Percentiles rank a stretch among this genome's conserved stretches.
These are phyloP conservation scores for Geranomyces michiganensis DNA, from an alignment of 192 early-diverging fungal genomes.

Conservation along the genomic window DNA sequence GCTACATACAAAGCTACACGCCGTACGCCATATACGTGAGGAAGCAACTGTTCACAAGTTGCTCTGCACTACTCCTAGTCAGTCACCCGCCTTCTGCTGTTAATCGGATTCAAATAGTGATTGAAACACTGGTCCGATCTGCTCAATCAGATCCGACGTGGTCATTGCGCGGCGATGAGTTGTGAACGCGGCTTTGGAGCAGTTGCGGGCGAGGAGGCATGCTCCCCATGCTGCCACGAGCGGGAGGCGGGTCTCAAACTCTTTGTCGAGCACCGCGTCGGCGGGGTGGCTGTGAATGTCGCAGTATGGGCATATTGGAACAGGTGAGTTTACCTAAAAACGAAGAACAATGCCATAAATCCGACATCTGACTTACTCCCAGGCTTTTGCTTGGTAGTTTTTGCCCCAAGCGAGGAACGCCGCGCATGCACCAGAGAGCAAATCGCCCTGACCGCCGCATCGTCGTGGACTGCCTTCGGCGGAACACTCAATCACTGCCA, in stretches of 20 bases:
- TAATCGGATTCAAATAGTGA: slow-evolving; percentile 44
- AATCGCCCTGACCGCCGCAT: slow-evolving; percentile 96
- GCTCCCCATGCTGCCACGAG: slow-evolving; percentile 74
- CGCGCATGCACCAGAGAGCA: slow-evolving; percentile 81
- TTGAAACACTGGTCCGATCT: slow-evolving; percentile 57
- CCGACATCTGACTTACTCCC: slow-evolving; percentile 61
- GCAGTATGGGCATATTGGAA: background rate
- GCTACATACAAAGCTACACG: no score
- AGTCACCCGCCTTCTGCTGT: background rate
- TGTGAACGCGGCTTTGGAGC: slow-evolving; percentile 59
- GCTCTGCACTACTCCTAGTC: no score
- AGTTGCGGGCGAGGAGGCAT: slow-evolving; percentile 56
- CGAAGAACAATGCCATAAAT: slow-evolving; percentile 23
- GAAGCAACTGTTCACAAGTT: no score
- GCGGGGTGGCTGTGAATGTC: slow-evolving; percentile 19
- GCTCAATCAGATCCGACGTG: slow-evolving; percentile 64
- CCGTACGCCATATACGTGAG: no score
- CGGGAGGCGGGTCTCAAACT: slow-evolving; percentile 19
- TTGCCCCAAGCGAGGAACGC: slow-evolving; percentile 86
- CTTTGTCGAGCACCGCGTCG: slow-evolving; percentile 17
- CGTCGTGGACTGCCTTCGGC: slow-evolving; percentile 75
- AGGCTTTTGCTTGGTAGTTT: slow-evolving; percentile 59
- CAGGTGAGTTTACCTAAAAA: slow-evolving; percentile 17
- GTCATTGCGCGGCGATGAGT: slow-evolving; percentile 64
- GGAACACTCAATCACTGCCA: slow-evolving; percentile 62